Base-by-base conservation (phyloP, 139 green algal genomes). In the Protoeuglena noctilucae region DNA sequence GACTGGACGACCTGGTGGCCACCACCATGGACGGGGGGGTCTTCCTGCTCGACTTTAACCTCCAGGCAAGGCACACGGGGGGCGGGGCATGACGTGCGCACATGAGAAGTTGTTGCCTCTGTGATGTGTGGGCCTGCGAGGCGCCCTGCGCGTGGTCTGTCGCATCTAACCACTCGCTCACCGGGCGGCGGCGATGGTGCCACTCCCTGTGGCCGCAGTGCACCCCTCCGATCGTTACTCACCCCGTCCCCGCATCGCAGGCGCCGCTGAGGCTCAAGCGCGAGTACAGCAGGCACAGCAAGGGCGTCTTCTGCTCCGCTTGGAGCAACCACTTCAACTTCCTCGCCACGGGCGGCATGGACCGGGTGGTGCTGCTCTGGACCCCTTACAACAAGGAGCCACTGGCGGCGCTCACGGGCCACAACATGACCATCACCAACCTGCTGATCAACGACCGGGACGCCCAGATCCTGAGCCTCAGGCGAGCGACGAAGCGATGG, bases 381-480 rank as follows among this genome's bases (percentile, higher is more conserved):
- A 88, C 84, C 69, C 80, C 80, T 19, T 88, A 81, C 60, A 73
- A 57, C 22, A 64, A 70, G 40, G 70, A 75, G 51, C 65, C 69
- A 3, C 64, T 84, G 51, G 72, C 64, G 14, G 63, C 56, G 50
- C 61, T 81, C 23, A 41, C 53, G 21, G 80, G 80, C 4, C 80
- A 88, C 64, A 61, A 56, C 28, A 63, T 70, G 2, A 60, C 58
- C 24, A 61, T 88, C 24, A 58, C 50, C 7, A 45, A 77, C 4
- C 64, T 87, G 23, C 31, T 70, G 1, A 63, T 87, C 17, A 77
- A 83, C 63, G 79, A 87, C 57, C 49, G 56, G 16, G 75, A 80
- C 63, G 80, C 77, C 51, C 76, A 83, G 60, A 71, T 87, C 73
- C 78, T 87, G 43, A 75, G 63, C 0, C 56, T 84, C 24, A 60